phyloP scores from a whole-genome alignment of 2,329 filamentous ascomycete genomes.

The Pseudogymnoascus pannorum region DNA sequence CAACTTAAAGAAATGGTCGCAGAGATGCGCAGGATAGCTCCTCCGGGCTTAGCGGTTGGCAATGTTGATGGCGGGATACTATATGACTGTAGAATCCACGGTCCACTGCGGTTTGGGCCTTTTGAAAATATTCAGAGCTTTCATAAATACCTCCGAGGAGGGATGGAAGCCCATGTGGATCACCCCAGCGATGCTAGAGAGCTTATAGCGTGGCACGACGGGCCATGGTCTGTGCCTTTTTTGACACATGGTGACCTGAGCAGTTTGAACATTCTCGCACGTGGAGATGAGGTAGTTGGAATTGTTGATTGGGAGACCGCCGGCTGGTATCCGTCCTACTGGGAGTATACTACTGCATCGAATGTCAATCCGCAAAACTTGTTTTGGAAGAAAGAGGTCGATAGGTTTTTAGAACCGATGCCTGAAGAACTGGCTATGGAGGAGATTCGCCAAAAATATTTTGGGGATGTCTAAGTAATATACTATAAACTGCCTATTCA shows the following conservation, averaged over 20 bases:
- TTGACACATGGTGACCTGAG: constrained; percentile 14
- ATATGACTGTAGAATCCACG: neutral
- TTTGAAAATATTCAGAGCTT: constrained; percentile 29
- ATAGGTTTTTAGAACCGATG: constrained; percentile 34
- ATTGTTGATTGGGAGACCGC: constrained; percentile 41
- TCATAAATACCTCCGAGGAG: constrained; percentile 27
- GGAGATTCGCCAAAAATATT: constrained; percentile 30
- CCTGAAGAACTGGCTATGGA: constrained; percentile 36
- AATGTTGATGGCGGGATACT: neutral
- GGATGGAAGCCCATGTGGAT: constrained; percentile 12
- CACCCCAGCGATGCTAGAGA: constrained; percentile 10
- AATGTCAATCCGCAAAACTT: constrained; percentile 35
- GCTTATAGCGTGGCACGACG: constrained; percentile 17
- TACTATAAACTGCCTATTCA: neutral
- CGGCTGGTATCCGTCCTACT: constrained; percentile 39
- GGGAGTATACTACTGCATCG: constrained; percentile 26
- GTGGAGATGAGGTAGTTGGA: constrained; percentile 28
- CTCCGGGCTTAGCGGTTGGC: neutral
- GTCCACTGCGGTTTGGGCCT: constrained; percentile 22
- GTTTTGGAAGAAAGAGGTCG: constrained; percentile 33
- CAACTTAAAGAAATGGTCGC: constrained; percentile 26
- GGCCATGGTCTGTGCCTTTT: constrained; percentile 12
- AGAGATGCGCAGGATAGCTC: neutral
- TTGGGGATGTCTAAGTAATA: constrained; percentile 27
- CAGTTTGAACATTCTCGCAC: constrained; percentile 11